Percentiles rank a stretch among this genome's conserved stretches.
Evolutionary conservation across 225 moss, liverwort and hornwort species (phyloP).

Genomic region (Thuidium tamariscinum): DNA sequence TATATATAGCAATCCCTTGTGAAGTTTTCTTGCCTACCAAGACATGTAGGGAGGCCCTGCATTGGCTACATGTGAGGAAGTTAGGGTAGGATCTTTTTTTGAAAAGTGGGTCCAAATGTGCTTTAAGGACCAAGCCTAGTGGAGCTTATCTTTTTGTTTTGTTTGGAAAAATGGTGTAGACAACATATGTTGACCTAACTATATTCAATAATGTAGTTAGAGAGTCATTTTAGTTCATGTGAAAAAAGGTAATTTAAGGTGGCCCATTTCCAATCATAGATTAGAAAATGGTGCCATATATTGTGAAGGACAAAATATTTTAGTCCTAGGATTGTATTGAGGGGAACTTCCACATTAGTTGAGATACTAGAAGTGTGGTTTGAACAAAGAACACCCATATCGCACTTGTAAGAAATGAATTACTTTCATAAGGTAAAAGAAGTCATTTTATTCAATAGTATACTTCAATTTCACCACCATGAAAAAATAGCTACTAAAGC

Average conservation of each 20-base stretch:
- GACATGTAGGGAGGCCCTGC: no score
- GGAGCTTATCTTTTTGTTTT: not conserved
- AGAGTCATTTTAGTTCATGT: not conserved
- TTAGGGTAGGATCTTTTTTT: not conserved
- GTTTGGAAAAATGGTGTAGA: not conserved
- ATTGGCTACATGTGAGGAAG: not conserved
- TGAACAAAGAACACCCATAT: no score
- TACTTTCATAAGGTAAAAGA: not conserved
- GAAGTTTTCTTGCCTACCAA: no score
- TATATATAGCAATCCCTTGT: no score
- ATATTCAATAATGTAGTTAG: not conserved
- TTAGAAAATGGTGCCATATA: no score
- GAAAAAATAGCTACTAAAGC: no score
- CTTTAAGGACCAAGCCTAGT: rapidly evolving
- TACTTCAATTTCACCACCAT: rapidly evolving
- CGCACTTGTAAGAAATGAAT: not conserved
- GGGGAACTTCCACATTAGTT: not conserved
- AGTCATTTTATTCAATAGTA: not conserved
- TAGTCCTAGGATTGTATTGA: not conserved
- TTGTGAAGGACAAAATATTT: not conserved
- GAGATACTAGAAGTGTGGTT: not conserved
- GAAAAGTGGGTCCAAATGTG: not conserved
- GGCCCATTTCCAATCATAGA: not conserved
- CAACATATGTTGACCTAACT: no score
- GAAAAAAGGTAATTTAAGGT: not conserved